Evolutionary conservation across 768 basidiomycete species (phyloP), one percentile per base, ranked within the genome.

Genomic region (Phylloporus sp.): DNA sequence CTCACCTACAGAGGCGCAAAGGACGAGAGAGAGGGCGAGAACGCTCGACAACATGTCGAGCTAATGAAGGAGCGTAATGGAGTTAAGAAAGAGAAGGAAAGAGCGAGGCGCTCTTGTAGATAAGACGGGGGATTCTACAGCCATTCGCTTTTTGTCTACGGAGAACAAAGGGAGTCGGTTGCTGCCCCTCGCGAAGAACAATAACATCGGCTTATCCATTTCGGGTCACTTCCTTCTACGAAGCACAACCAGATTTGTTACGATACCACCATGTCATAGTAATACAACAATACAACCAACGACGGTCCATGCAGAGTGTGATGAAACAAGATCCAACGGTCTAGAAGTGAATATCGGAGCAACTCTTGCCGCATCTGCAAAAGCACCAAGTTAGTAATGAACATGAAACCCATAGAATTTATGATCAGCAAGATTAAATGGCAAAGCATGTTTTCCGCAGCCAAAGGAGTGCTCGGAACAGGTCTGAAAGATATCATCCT

Each of bases 401-500:
- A 53, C 43, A 53, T 43, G 16, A 16, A 36, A n/a, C 45, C 39
- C 6, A 40, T 28, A 10, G 13, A 41, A 47, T 23, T 5, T 28
- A 12, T 22, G 5, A 55, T 69, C 55, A 56, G 57, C 66, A 74
- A 75, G 71, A 64, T 61, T 42, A 68, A 75, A 76, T 81, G 79
- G 85, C 84, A 86, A 86, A 83, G 74, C 77, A 61, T 56, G 59
- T 65, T 76, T 70, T 84, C 85, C 80, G 73, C 84, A 81, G 62
- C 59, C 64, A 62, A 62, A 41, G 26, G 38, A 39, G 26, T 58
- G 72, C 67, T 88, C 83, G 73, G 86, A 82, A 88, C 85, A 88
- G 85, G 86, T 86, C 85, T 88, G 82, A 80, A 72, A 49, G 67
- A 62, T 80, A 73, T 87, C 87, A 86, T 88, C 86, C 71, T 49